Conservation (phyloP, 2,329 filamentous ascomycete species). For the Oidium heveae region DNA sequence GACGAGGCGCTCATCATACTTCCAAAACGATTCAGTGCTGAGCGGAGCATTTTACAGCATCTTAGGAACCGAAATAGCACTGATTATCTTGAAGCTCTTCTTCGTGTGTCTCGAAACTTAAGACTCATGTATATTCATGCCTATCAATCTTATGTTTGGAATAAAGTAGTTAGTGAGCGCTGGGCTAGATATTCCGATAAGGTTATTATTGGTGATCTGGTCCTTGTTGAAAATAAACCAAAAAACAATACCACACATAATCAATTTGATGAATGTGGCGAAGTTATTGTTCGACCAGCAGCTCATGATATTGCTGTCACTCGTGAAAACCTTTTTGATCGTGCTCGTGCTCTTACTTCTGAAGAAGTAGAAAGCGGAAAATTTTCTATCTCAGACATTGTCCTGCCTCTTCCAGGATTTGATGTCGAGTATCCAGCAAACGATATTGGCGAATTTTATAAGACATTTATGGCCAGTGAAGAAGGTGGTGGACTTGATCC, state of each 20-base stretch:
- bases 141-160: conserved; percentile 91
- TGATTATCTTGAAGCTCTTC: conserved; percentile 63
- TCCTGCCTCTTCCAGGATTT: conserved; percentile 78
- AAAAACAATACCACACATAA: conserved; percentile 6
- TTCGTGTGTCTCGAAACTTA: conserved; percentile 56
- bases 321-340: conserved; percentile 31
- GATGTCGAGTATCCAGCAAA: conserved; percentile 74
- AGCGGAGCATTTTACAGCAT: conserved; percentile 54
- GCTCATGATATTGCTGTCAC: conserved; percentile 28
- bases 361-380: conserved; percentile 55
- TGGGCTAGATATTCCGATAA: conserved; percentile 49
- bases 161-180: conserved; percentile 55
- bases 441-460: conserved; percentile 61
- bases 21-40: conserved; percentile 61
- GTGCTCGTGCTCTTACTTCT: conserved; percentile 47
- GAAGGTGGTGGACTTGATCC: conserved; percentile 61
- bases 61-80: conserved; percentile 22
- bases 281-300: conserved; percentile 25
- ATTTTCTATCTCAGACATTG: conserved; percentile 66
- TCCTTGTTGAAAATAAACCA: conserved; percentile 9
- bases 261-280: conserved; percentile 16
- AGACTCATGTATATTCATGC: conserved; percentile 91
- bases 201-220: conserved; percentile 63
- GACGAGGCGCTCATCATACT: conserved; percentile 38
- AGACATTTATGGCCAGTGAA: conserved; percentile 58